phyloP scores from a whole-genome alignment of 2,329 filamentous ascomycete genomes.

The Penicillium olsonii region DNA sequence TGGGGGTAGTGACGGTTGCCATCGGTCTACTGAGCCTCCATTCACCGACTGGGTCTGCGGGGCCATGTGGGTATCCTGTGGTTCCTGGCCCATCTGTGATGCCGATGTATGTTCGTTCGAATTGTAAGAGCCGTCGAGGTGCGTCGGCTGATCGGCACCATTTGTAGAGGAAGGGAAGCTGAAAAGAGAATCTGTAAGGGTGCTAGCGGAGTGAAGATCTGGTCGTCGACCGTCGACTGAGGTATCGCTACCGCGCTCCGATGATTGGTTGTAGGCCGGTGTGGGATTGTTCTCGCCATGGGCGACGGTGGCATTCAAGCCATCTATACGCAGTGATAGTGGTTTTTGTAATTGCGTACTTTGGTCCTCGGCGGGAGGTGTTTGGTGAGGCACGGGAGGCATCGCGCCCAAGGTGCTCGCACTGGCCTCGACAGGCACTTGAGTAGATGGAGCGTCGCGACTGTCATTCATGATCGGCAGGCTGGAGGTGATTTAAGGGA shows the following conservation, averaged over 20 bases:
- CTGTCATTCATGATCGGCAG: slow-evolving; percentile 19
- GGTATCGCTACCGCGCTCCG: slow-evolving; percentile 23
- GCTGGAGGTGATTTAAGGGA: not conserved
- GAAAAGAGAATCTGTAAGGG: slow-evolving; percentile 16
- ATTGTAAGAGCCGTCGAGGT: slow-evolving; percentile 10
- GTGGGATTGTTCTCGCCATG: slow-evolving; percentile 11
- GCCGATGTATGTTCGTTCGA: slow-evolving; percentile 10
- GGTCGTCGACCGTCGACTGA: slow-evolving; percentile 20
- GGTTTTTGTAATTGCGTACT: slow-evolving; percentile 21
- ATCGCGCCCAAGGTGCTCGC: slow-evolving; percentile 18
- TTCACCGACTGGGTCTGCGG: slow-evolving; percentile 8
- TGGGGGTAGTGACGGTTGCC: slow-evolving; percentile 10
- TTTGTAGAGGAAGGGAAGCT: slow-evolving; percentile 18
- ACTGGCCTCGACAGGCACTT: slow-evolving; percentile 19
- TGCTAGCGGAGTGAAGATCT: slow-evolving; percentile 20
- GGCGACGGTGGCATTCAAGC: slow-evolving; percentile 14
- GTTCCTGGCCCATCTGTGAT: slow-evolving; percentile 8
- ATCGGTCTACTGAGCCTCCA: slow-evolving; percentile 10
- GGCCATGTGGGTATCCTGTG: slow-evolving; percentile 7
- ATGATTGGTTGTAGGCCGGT: slow-evolving; percentile 19
- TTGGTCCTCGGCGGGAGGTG: slow-evolving; percentile 9
- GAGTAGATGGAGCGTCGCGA: slow-evolving; percentile 12
- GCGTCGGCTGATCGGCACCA: slow-evolving; percentile 10
- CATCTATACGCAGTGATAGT: slow-evolving; percentile 22
- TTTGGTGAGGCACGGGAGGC: slow-evolving; percentile 13